Percentiles rank a stretch among this genome's conserved stretches.
These are phyloP conservation scores for Alternaria triticina DNA, from an alignment of 2,329 filamentous ascomycete species.

Conservation along the genomic window DNA sequence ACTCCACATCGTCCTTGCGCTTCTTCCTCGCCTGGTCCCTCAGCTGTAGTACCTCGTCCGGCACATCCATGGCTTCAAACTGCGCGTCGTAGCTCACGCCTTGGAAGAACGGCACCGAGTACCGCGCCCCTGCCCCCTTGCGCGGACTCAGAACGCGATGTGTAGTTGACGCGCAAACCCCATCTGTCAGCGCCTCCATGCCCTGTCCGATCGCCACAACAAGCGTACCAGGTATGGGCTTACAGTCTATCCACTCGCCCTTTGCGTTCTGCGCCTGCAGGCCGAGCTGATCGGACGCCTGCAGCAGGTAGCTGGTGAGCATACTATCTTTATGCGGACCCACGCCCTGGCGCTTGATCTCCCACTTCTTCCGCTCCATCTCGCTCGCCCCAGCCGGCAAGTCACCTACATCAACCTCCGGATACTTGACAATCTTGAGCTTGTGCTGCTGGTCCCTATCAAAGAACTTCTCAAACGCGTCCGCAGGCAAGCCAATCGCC, in stretches of 20 bases:
- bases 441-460: conserved; percentile 78
- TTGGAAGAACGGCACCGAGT: conserved; percentile 87
- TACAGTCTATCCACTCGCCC: conserved; percentile 83
- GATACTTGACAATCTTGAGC: conserved; percentile 88
- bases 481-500: conserved; percentile 72
- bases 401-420: conserved; percentile 60
- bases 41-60: conserved; percentile 68
- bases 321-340: conserved; percentile 87
- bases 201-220: conserved; percentile 90
- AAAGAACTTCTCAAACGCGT: conserved; percentile 81
- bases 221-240: conserved; percentile 75
- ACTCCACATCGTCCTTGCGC: conserved; percentile 76
- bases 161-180: conserved; percentile 81
- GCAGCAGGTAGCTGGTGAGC: conserved; percentile 80
- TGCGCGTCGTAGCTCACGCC: conserved; percentile 79
- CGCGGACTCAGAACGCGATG: conserved; percentile 80
- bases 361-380: conserved; percentile 52
- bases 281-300: conserved; percentile 76
- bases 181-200: conserved; percentile 81
- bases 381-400: conserved; percentile 35
- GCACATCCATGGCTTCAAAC: conserved; percentile 78
- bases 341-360: conserved; percentile 66
- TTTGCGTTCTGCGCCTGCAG: conserved; percentile 82
- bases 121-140: conserved; percentile 73
- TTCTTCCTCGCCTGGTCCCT: conserved; percentile 65